Percentiles rank a stretch among this genome's conserved stretches.
Conservation (phyloP, 2,329 filamentous ascomycete species). For the Cadophora sp. region DNA sequence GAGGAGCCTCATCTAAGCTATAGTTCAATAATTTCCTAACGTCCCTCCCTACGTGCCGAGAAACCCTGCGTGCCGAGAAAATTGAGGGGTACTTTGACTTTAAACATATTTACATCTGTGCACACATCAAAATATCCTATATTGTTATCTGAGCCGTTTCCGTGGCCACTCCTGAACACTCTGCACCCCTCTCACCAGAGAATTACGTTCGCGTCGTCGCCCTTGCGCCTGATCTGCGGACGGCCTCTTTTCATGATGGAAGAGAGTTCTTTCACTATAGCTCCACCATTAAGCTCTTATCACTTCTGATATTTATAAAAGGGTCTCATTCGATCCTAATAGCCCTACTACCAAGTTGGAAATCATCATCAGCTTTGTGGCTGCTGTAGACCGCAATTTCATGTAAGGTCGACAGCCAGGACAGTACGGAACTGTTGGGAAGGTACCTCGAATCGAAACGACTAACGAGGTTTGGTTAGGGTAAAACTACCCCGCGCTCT, state of each 20-base stretch:
- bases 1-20: no score
- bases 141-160: background rate
- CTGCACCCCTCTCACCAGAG: background rate
- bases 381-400: background rate
- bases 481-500: background rate
- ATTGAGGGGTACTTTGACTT: background rate
- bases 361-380: background rate
- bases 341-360: background rate
- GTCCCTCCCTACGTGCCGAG: background rate
- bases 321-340: background rate
- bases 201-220: background rate
- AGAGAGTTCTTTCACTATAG: background rate
- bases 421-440: no score
- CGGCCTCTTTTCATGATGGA: background rate
- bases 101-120: background rate
- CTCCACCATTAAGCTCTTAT: background rate
- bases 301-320: background rate
- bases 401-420: background rate
- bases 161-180: background rate
- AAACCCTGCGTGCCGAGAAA: conserved; percentile 9
- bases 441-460: background rate
- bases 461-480: background rate
- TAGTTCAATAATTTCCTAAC: no score
- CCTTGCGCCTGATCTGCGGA: background rate
- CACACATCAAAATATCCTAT: background rate